Base-by-base conservation (phyloP, 2,329 filamentous ascomycete species). In the Penicillium sp. region DNA sequence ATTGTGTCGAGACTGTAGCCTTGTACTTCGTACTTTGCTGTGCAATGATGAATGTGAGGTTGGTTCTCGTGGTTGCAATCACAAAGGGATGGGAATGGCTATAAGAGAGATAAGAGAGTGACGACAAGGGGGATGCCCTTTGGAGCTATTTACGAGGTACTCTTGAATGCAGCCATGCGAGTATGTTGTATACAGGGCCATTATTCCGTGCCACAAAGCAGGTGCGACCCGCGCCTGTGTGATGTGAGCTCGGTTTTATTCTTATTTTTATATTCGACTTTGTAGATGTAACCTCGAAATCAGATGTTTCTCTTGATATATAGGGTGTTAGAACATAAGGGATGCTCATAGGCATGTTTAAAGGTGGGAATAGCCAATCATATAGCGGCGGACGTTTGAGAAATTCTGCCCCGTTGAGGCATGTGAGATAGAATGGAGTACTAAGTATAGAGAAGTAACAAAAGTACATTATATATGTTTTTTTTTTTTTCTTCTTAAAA, bases 171-270 rank as follows among this genome's bases (percentile, higher is more conserved):
- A 36, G 43, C 33, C 34, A 53, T 53, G 39, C 21, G 39, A 52
- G 39, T 45, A 47, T 25, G 45, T 34, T 47, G 45, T 47, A 34
- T 52, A 52, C 39, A 45, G 36, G 27, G 25, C 49, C 21, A 44
- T 44, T 34, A 33, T 44, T 51, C 39, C 29, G 29, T 51, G 29
- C 38, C 49, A 44, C 39, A 51, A 44, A 29, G 49, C 39, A 53
- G 50, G 50, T 53, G 41, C 40, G 41, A 53, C 50, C 50, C 41
- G 50, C 50, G 21, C 40, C 11, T 53, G 50, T 53, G 50, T 36
- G 31, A 53, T 44, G 19, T 8, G 47, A 25, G 19, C 16, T 34
- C 16, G 11, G 16, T 39, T 39, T 49, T 19, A 13, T 31, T 33
- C 27, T 31, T 29, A 49, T 34, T 19, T 45, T 13, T 6, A 36